Evolutionary conservation across 768 basidiomycete genomes (phyloP).

Genomic region (Hirschioporus abietinus): DNA sequence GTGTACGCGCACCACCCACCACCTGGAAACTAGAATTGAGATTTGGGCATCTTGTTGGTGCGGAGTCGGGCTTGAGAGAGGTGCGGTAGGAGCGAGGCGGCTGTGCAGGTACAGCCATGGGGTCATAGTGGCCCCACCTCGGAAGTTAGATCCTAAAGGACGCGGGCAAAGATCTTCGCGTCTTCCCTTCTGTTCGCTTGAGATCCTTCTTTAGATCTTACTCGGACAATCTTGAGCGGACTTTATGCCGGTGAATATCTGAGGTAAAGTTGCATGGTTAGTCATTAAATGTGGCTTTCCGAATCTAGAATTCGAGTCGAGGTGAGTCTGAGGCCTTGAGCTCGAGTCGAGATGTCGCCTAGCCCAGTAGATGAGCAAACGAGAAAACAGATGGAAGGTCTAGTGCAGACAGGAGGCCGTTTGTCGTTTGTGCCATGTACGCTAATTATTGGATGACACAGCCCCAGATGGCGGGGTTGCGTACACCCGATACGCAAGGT

Average conservation of each 20-base stretch:
- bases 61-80: neutral
- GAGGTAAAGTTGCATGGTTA: too few relatives aligned
- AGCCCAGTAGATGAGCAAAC: neutral
- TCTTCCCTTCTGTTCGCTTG: neutral
- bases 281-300: too few relatives aligned
- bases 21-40: too few relatives aligned
- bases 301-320: neutral
- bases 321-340: neutral
- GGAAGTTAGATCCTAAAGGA: neutral
- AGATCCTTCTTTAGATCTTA: too few relatives aligned
- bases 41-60: neutral
- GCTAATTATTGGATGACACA: too few relatives aligned
- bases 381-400: neutral
- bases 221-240: too few relatives aligned
- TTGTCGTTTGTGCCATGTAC: neutral
- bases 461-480: neutral
- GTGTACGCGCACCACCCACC: too few relatives aligned
- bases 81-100: neutral
- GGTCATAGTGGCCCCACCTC: neutral
- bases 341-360: neutral
- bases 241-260: too few relatives aligned
- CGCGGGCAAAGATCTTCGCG: neutral
- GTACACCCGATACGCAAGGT: neutral
- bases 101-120: neutral
- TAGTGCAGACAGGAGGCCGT: neutral